Evolutionary conservation across 164 flowering plant species (phyloP).

Genomic region (Platanus orientalis): DNA sequence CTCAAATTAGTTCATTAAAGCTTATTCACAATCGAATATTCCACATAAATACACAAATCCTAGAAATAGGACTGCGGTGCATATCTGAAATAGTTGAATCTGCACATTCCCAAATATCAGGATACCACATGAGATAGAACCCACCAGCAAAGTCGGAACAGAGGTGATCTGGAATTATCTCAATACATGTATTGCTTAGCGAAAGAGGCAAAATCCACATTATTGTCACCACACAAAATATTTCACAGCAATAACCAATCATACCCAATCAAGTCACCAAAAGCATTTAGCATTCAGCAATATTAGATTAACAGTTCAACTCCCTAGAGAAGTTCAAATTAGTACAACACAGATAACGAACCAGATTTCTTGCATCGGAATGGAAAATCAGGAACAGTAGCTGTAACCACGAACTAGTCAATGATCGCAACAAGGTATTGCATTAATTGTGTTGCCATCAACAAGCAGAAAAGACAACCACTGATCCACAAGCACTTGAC

Average conservation of each 20-base stretch:
- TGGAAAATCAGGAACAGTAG: slow-evolving; percentile 3
- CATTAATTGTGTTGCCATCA: background rate
- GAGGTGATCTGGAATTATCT: background rate
- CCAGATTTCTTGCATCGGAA: background rate
- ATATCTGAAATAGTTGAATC: background rate
- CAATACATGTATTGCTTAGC: no score
- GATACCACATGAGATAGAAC: background rate
- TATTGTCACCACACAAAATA: background rate
- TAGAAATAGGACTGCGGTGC: background rate
- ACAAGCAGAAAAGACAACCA: background rate
- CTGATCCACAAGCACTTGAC: background rate
- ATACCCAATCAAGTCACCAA: background rate
- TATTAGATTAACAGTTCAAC: background rate
- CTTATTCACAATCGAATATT: background rate
- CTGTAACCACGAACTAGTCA: background rate
- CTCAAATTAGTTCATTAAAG: background rate
- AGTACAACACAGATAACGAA: background rate
- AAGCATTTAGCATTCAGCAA: slow-evolving; percentile 3
- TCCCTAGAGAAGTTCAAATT: slow-evolving; percentile 2
- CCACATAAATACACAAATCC: background rate
- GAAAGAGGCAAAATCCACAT: background rate
- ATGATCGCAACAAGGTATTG: background rate
- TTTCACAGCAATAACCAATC: background rate
- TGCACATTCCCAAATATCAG: background rate
- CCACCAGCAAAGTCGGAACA: background rate